phyloP scores from a whole-genome alignment of 805 yeast genomes.

The Myxozyma udenii region DNA sequence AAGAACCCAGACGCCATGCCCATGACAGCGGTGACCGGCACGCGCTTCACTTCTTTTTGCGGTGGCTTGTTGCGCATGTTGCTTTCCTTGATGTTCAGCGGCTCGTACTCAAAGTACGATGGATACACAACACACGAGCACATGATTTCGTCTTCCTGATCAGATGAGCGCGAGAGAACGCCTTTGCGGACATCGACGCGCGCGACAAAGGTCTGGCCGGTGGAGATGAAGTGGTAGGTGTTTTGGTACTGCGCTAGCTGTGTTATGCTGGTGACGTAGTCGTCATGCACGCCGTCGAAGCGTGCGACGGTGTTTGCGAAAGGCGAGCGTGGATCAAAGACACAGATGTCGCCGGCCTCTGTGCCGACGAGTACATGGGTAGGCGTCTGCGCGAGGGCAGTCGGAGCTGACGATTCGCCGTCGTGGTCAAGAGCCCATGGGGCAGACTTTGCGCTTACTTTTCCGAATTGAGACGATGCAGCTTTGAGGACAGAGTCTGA shows the following conservation, averaged over 20 bases:
- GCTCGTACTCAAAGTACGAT: conserved; percentile 20
- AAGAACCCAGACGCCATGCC: conserved; percentile 90
- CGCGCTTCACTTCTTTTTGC: conserved; percentile 1
- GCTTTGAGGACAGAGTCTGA: conserved; percentile 75
- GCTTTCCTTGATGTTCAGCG: conserved; percentile 3
- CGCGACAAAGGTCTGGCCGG: conserved; percentile 78
- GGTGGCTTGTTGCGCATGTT: not conserved
- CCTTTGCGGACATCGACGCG: conserved; percentile 78
- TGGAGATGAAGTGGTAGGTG: conserved; percentile 71
- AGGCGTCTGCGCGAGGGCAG: conserved; percentile 37
- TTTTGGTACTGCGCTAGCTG: conserved; percentile 63
- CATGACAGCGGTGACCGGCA: conserved; percentile 52
- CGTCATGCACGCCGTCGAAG: conserved; percentile 60
- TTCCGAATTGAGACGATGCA: conserved; percentile 69
- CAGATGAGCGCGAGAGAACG: conserved; percentile 64
- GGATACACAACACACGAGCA: conserved; percentile 56
- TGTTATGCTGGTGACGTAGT: conserved; percentile 64
- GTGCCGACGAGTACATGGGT: conserved; percentile 46
- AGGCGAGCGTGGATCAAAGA: conserved; percentile 58
- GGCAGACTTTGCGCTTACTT: conserved; percentile 56
- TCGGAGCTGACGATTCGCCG: conserved; percentile 23
- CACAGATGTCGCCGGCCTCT: conserved; percentile 66
- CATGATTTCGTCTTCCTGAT: conserved; percentile 90
- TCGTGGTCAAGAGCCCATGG: not conserved
- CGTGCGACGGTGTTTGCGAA: conserved; percentile 44